These are phyloP conservation scores for Potentilla sterilis DNA, from an alignment of 306 rosid genomes.

Conservation along the genomic window DNA sequence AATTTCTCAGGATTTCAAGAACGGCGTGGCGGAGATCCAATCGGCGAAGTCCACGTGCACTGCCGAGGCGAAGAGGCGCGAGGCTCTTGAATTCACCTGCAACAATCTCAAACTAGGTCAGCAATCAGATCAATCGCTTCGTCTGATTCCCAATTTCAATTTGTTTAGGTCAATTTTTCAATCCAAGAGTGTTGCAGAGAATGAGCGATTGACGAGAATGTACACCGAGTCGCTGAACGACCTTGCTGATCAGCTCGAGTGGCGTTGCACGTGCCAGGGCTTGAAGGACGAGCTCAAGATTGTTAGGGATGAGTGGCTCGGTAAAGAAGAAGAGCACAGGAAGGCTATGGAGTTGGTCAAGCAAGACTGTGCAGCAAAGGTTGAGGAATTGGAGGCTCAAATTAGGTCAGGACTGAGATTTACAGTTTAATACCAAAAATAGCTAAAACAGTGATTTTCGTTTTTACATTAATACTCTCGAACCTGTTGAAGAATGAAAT, in stretches of 20 bases:
- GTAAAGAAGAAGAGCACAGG: conserved; percentile 45
- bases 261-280: conserved; percentile 43
- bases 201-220: conserved; percentile 44
- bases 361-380: conserved; percentile 45
- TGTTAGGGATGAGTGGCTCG: conserved; percentile 29
- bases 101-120: conserved; percentile 47
- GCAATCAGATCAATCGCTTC: not conserved
- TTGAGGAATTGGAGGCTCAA: conserved; percentile 49
- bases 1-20: conserved; percentile 48
- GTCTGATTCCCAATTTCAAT: not conserved
- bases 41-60: conserved; percentile 37
- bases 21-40: conserved; percentile 45
- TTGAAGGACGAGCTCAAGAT: conserved; percentile 57
- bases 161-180: not conserved
- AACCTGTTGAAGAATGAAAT: not conserved
- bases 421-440: not conserved
- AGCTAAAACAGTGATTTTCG: not conserved
- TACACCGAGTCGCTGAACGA: conserved; percentile 48
- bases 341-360: conserved; percentile 46
- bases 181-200: conserved; percentile 44
- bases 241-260: conserved; percentile 66
- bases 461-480: not conserved
- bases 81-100: conserved; percentile 53
- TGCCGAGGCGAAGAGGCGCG: conserved; percentile 51
- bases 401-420: conserved; percentile 41